phyloP scores from a whole-genome alignment of 148 eudicot species.

The Cornus controversa region DNA sequence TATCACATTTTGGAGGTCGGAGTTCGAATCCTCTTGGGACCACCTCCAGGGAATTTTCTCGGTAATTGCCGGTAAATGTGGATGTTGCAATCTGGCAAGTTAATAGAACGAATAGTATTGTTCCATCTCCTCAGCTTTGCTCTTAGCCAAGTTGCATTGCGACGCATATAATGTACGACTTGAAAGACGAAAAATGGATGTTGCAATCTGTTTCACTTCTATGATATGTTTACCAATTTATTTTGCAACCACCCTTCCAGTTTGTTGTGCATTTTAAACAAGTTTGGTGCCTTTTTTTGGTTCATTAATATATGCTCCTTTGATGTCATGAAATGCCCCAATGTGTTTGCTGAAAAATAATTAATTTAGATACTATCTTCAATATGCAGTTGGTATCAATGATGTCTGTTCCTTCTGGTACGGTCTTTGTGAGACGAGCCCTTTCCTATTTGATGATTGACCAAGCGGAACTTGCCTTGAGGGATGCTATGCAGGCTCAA shows the following conservation, averaged over 20 bases:
- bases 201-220: too few relatives aligned
- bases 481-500: conserved; percentile 99
- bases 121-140: background rate
- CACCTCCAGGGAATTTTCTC: too few relatives aligned
- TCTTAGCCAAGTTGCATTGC: background rate
- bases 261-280: background rate
- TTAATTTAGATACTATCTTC: background rate
- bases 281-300: background rate
- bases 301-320: background rate
- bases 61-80: too few relatives aligned
- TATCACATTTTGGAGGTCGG: too few relatives aligned
- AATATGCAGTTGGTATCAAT: conserved; percentile 68
- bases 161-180: too few relatives aligned
- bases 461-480: conserved; percentile 82
- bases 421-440: conserved; percentile 82
- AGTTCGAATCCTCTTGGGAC: too few relatives aligned
- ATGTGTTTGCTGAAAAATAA: background rate
- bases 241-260: background rate
- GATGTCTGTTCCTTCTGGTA: conserved; percentile 91
- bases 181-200: too few relatives aligned
- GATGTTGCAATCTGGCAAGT: too few relatives aligned
- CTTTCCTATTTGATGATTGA: conserved; percentile 82
- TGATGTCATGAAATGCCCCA: too few relatives aligned
- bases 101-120: too few relatives aligned
- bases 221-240: background rate